Percentiles rank a stretch among this genome's conserved stretches.
phyloP scores from a whole-genome alignment of 2,329 filamentous ascomycete species.

The Ceratocystis eucalypticola region DNA sequence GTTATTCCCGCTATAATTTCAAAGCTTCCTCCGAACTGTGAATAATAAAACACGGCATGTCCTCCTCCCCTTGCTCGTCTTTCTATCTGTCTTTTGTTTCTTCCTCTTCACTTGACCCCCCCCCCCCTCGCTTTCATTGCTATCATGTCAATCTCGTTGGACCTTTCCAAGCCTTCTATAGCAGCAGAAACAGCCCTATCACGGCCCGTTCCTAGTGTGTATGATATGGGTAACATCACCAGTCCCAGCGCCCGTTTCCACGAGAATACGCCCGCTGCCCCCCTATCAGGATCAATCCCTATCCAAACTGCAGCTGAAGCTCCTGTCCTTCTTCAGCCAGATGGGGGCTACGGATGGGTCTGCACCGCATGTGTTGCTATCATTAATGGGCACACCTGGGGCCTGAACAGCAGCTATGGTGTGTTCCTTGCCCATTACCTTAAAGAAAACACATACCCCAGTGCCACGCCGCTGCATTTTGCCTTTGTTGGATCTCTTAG shows the following conservation, averaged over 20 bases:
- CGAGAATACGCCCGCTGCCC: neutral
- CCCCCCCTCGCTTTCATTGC: neutral
- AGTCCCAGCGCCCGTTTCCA: neutral
- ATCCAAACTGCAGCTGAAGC: neutral
- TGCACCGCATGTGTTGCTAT: slow-evolving; percentile 30
- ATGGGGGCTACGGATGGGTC: slow-evolving; percentile 46
- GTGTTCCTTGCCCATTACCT: slow-evolving; percentile 47
- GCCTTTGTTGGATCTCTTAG: slow-evolving; percentile 54
- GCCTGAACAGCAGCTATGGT: slow-evolving; percentile 43
- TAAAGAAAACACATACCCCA: slow-evolving; percentile 45
- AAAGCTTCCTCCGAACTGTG: neutral
- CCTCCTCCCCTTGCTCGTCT: neutral
- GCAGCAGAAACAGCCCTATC: neutral
- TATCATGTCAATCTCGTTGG: neutral
- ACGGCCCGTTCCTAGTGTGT: neutral
- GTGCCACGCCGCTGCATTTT: slow-evolving; percentile 51
- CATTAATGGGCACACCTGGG: slow-evolving; percentile 62
- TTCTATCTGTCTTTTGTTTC: neutral
- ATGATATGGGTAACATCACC: neutral
- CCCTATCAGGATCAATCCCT: neutral
- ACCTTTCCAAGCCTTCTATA: neutral
- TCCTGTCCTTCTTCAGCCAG: slow-evolving; percentile 29
- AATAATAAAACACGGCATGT: neutral
- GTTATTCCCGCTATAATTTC: neutral
- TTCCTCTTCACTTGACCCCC: neutral